Evolutionary conservation across 495 filamentous ascomycete genomes (phyloP).

Genomic region (Penicillium herquei): DNA sequence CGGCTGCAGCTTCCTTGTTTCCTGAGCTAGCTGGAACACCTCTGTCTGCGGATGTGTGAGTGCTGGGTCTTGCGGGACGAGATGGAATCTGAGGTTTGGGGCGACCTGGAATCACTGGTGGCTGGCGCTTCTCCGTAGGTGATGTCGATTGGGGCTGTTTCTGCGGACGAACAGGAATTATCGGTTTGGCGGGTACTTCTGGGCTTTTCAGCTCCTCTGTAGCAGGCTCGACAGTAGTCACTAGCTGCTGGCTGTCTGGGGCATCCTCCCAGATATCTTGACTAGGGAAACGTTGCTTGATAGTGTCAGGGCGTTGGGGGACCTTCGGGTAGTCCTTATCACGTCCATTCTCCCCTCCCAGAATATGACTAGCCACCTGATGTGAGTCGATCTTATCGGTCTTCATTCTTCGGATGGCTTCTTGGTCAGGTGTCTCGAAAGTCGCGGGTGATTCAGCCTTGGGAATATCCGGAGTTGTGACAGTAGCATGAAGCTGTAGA

Average conservation of each 20-base stretch:
- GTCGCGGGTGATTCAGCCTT: constrained; percentile 24
- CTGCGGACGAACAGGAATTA: constrained; percentile 43
- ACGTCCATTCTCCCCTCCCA: constrained; percentile 26
- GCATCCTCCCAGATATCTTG: constrained; percentile 96
- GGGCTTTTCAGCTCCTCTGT: constrained; percentile 47
- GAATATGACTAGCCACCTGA: constrained; percentile 42
- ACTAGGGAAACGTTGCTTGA: constrained; percentile 83
- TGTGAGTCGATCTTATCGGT: constrained; percentile 46
- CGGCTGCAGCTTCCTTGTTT: constrained; percentile 30
- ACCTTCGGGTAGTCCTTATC: constrained; percentile 35
- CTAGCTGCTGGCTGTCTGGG: constrained; percentile 76
- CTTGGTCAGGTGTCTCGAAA: constrained; percentile 58
- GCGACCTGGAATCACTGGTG: constrained; percentile 61
- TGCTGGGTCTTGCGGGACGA: constrained; percentile 60
- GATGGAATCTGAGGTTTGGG: constrained; percentile 80
- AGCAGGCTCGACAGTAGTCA: constrained; percentile 72
- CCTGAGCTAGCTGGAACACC: constrained; percentile 11
- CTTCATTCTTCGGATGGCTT: constrained; percentile 50
- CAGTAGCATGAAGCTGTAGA: constrained; percentile 76
- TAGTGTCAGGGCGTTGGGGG: constrained; percentile 43
- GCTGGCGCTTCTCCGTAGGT: constrained; percentile 46
- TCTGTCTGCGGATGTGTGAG: constrained; percentile 28
- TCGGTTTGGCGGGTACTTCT: constrained; percentile 39
- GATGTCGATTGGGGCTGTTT: constrained; percentile 41
- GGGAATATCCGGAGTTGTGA: constrained; percentile 70